Percentiles rank a stretch among this genome's conserved stretches.
Evolutionary conservation across 495 filamentous ascomycete genomes (phyloP).

Genomic region (Ramalina intermedia): DNA sequence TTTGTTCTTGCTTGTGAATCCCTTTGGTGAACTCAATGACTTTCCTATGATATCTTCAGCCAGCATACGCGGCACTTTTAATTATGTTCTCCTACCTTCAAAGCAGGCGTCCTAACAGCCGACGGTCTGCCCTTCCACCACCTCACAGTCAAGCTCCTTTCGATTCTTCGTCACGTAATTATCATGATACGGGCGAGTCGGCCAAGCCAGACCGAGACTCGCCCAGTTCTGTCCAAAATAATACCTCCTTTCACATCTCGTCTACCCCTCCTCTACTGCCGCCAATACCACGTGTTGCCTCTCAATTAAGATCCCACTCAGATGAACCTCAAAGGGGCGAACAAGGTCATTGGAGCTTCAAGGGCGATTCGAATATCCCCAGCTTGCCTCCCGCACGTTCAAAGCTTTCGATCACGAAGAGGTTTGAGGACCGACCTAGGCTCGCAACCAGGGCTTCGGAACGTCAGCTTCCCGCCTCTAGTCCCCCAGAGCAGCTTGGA

Average conservation of each 20-base stretch:
- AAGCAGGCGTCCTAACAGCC: slow-evolving; percentile 19
- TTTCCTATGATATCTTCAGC: background rate
- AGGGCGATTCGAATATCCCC: background rate
- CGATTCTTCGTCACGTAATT: background rate
- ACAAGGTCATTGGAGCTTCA: background rate
- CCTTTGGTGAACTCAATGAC: background rate
- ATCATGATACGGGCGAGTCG: background rate
- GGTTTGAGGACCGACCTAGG: background rate
- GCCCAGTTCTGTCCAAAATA: slow-evolving; percentile 2
- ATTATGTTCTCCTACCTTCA: slow-evolving; percentile 27
- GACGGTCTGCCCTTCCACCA: slow-evolving; percentile 18
- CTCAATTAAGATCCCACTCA: slow-evolving; percentile 10
- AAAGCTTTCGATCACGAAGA: background rate
- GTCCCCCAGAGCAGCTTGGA: background rate
- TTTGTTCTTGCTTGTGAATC: too few species aligned
- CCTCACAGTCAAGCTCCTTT: slow-evolving; percentile 3
- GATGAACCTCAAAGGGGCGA: background rate
- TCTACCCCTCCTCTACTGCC: slow-evolving; percentile 22
- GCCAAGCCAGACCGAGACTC: background rate
- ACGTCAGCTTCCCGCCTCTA: background rate
- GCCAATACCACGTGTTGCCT: slow-evolving; percentile 27
- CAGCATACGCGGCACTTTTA: slow-evolving; percentile 5
- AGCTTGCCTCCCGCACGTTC: background rate
- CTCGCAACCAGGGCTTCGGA: background rate
- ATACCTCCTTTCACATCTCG: slow-evolving; percentile 18